phyloP scores from a whole-genome alignment of 2,329 filamentous ascomycete species.

The Stachybotrys chartarum region DNA sequence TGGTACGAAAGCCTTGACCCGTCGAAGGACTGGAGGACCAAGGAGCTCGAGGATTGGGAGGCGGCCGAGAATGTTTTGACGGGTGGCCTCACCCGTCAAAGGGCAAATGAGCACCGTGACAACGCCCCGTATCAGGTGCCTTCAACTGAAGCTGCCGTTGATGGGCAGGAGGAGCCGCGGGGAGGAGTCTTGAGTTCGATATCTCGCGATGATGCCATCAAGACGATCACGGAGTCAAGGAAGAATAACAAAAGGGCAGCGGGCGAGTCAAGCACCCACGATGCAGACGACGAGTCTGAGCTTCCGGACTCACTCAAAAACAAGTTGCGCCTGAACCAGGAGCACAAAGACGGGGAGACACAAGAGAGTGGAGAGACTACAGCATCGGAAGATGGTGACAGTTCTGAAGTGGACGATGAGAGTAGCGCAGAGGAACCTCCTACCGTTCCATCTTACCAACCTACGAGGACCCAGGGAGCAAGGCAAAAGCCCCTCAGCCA shows the following conservation, averaged over 20 bases:
- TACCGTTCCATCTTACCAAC: neutral
- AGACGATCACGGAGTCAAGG: neutral
- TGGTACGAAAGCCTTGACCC: slow-evolving; percentile 46
- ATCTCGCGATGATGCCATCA: neutral
- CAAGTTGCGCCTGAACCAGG: slow-evolving; percentile 15
- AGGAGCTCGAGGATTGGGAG: slow-evolving; percentile 37
- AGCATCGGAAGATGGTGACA: neutral
- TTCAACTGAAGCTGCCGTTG: neutral
- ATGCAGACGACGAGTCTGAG: slow-evolving; percentile 16
- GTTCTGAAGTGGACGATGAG: neutral
- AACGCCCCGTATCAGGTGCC: neutral
- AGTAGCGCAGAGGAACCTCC: neutral
- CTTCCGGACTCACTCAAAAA: slow-evolving; percentile 24
- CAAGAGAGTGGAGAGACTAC: neutral
- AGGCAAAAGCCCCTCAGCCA: slow-evolving; percentile 38
- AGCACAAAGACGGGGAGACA: neutral
- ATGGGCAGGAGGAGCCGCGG: neutral
- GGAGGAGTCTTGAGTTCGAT: neutral
- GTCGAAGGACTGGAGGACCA: slow-evolving; percentile 31
- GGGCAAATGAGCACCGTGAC: neutral
- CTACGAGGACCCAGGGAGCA: slow-evolving; percentile 1
- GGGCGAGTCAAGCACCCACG: neutral
- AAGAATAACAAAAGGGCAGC: slow-evolving; percentile 8
- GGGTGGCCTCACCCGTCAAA: neutral
- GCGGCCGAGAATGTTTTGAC: slow-evolving; percentile 14